Conservation (phyloP, 768 basidiomycete genomes). For the Tulasnella sp. region DNA sequence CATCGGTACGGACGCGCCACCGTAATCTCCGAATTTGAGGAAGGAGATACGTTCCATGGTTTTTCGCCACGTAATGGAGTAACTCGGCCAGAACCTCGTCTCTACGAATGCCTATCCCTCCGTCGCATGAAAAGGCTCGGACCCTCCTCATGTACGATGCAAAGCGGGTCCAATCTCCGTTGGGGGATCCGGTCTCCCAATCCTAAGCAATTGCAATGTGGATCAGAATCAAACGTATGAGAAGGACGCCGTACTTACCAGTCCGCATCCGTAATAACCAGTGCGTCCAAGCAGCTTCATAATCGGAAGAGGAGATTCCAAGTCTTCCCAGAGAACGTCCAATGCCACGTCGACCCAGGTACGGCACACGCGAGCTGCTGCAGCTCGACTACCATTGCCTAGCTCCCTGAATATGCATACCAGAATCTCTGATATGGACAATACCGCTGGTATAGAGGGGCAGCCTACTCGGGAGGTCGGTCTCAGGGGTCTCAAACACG, state of each 20-base stretch:
- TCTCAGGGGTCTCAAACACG: no score
- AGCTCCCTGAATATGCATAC: not conserved
- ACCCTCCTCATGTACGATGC: not conserved
- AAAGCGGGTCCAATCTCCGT: not conserved
- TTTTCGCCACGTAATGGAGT: not conserved
- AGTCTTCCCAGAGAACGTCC: not conserved
- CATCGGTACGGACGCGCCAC: no score
- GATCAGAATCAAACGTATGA: not conserved
- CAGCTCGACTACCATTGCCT: not conserved
- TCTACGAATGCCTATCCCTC: no score
- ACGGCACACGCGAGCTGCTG: not conserved
- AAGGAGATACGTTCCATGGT: not conserved
- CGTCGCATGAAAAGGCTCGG: no score
- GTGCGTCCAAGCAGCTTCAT: not conserved
- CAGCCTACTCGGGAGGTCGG: no score
- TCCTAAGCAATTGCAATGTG: not conserved
- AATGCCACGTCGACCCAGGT: not conserved
- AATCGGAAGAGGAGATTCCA: not conserved
- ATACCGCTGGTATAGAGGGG: not conserved
- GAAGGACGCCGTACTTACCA: not conserved
- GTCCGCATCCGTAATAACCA: no score
- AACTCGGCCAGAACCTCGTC: no score
- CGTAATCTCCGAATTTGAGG: not conserved
- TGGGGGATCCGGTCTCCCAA: not conserved
- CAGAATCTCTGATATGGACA: not conserved